phyloP scores from a whole-genome alignment of 192 early-diverging fungal genomes.

The Linnemannia exigua region DNA sequence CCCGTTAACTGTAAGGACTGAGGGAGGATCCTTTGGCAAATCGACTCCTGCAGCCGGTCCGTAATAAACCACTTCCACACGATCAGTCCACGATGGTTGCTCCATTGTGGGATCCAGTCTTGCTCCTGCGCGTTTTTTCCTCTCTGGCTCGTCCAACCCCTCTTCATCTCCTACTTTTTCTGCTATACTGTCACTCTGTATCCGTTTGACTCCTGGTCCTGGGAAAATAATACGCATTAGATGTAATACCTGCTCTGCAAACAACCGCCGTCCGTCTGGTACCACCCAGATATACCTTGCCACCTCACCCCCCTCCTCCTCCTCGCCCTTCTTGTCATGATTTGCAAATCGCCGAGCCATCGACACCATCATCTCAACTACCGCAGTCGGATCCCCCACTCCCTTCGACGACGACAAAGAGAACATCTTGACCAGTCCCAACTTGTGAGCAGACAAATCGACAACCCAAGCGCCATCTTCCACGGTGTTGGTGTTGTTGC shows the following conservation, averaged over 20 bases:
- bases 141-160: not conserved
- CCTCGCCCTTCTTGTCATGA: not conserved
- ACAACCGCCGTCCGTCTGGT: constrained; percentile 26
- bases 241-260: constrained; percentile 33
- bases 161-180: not conserved
- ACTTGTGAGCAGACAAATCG: constrained; percentile 9
- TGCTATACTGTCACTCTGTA: not conserved
- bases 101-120: not conserved
- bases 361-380: constrained; percentile 9
- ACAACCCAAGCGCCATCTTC: constrained; percentile 32
- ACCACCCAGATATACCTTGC: constrained; percentile 42
- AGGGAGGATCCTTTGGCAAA: not conserved
- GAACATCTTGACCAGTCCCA: constrained; percentile 37
- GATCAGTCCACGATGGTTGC: constrained; percentile 16
- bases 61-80: constrained; percentile 27
- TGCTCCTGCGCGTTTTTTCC: not conserved
- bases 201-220: too few species aligned
- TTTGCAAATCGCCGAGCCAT: constrained; percentile 24
- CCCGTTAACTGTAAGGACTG: not conserved
- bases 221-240: constrained; percentile 22
- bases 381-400: constrained; percentile 11
- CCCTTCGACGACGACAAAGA: not conserved
- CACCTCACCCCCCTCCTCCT: not conserved
- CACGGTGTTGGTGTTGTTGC: not conserved
- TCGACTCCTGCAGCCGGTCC: constrained; percentile 18